Base-by-base conservation (phyloP, 1,284 basidiomycete genomes). In the Cryptococcus hybrid region DNA sequence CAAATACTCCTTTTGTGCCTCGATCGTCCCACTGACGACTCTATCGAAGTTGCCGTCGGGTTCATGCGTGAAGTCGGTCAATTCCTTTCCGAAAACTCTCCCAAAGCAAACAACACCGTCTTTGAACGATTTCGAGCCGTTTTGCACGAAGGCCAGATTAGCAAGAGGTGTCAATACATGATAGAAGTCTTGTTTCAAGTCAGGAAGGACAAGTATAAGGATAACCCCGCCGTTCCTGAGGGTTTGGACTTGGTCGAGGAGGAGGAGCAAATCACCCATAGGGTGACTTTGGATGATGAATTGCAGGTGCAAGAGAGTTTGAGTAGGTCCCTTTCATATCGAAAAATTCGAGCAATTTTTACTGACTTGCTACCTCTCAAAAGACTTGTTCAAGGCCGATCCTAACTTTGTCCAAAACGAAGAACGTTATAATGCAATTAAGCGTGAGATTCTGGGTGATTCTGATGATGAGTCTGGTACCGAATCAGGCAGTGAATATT, bases 121-220 rank as follows among this genome's bases (percentile, higher is more conserved):
- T 98, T 88, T 73, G 96, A 98, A 75, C 88, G 93, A 42, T 98
- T 99, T 84, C 87, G 95, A 50, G 90, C 92, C 0, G 92, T 98
- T 5, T 81, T 99, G 46, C 96, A 99, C 78, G 96, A 99, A 76
- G 93, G 92, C 47, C 81, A 84, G 44, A 95, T 99, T 77, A 92
- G 89, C 71, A 94, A 98, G 71, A 86, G 96, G 65, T 92, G 97
- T 34, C 95, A 99, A 74, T 99, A 97, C 80, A 98, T 98, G 96
- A 93, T 99, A 70, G 96, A 99, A 79, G 95, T 99, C 4, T 82
- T 96, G 53, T 96, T 97, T 89, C 93, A 96, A 77, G 91, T 97
- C 8, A 84, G 95, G 64, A 95, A 96, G 80, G 96, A 99, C 82
- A 92, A 90, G 77, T 99, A 92, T 83, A 97, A 97, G 82, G 95